Percentiles rank a stretch among this genome's conserved stretches.
Conservation (phyloP, 2,329 filamentous ascomycete genomes). For the Fusarium sp. region DNA sequence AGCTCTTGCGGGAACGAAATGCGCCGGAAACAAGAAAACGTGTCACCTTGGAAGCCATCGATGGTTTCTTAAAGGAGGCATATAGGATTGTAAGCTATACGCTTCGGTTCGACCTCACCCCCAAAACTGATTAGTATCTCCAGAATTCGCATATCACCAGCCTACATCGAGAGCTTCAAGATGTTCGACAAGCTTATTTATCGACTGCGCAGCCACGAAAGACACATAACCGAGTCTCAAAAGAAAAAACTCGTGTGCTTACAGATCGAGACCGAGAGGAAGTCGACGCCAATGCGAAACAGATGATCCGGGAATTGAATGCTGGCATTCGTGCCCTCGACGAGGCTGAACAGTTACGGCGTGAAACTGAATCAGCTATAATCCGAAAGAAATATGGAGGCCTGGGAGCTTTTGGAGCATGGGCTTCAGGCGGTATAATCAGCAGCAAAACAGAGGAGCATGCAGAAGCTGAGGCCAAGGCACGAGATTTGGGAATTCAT, state of each 20-base stretch:
- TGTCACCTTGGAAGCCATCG: slow-evolving; percentile 65
- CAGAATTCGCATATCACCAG: slow-evolving; percentile 87
- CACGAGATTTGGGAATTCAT: slow-evolving; percentile 73
- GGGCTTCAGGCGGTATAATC: slow-evolving; percentile 70
- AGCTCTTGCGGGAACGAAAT: slow-evolving; percentile 69
- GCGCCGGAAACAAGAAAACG: slow-evolving; percentile 54
- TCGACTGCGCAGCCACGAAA: slow-evolving; percentile 76
- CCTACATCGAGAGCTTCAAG: slow-evolving; percentile 80
- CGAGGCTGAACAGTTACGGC: slow-evolving; percentile 82
- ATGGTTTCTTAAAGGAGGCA: slow-evolving; percentile 93
- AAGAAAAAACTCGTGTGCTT: slow-evolving; percentile 64
- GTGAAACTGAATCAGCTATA: slow-evolving; percentile 76
- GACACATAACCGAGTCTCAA: slow-evolving; percentile 58
- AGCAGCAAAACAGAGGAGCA: slow-evolving; percentile 70
- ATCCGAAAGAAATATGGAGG: slow-evolving; percentile 75
- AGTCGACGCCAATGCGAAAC: slow-evolving; percentile 87
- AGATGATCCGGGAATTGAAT: slow-evolving; percentile 85
- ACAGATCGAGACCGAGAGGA: slow-evolving; percentile 85
- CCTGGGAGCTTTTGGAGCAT: slow-evolving; percentile 69
- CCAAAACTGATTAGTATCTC: slow-evolving; percentile 26
- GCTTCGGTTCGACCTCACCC: slow-evolving; percentile 11
- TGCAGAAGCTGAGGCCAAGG: slow-evolving; percentile 73
- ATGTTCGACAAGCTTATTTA: slow-evolving; percentile 90
- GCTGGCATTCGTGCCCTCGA: slow-evolving; percentile 80
- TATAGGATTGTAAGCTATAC: slow-evolving; percentile 79